These are phyloP conservation scores for Stellera chamaejasme DNA, from an alignment of 345 rosid species.

Conservation along the genomic window DNA sequence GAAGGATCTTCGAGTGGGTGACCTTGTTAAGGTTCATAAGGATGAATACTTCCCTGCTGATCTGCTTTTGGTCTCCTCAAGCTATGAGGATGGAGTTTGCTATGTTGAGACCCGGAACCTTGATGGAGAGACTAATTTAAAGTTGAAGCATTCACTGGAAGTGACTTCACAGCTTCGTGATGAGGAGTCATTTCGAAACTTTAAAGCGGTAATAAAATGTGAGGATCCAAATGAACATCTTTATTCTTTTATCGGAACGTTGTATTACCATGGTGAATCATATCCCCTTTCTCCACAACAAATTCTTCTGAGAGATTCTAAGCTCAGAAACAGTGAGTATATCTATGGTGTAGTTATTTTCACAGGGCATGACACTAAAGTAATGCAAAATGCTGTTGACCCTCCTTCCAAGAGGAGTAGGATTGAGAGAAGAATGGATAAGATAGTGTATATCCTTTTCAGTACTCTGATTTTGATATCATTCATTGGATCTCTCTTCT, in stretches of 20 bases:
- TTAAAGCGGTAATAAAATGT: constrained; percentile 48
- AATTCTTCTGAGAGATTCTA: constrained; percentile 81
- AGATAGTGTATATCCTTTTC: constrained; percentile 77
- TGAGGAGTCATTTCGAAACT: constrained; percentile 33
- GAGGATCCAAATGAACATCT: constrained; percentile 88
- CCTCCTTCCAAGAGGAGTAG: constrained; percentile 93
- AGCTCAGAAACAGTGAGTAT: constrained; percentile 64
- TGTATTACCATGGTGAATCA: constrained; percentile 23
- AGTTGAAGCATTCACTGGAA: constrained; percentile 68
- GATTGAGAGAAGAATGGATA: constrained; percentile 87
- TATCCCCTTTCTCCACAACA: constrained; percentile 63
- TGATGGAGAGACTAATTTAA: constrained; percentile 90
- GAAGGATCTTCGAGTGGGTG: constrained; percentile 76
- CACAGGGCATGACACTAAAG: constrained; percentile 93
- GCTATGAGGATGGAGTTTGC: constrained; percentile 68
- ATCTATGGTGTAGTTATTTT: constrained; percentile 67
- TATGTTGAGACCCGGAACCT: constrained; percentile 94
- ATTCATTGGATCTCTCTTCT: constrained; percentile 54
- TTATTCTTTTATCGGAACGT: constrained; percentile 69
- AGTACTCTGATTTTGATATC: constrained; percentile 59
- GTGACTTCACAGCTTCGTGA: constrained; percentile 29
- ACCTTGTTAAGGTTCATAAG: constrained; percentile 55
- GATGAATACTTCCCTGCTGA: constrained; percentile 93
- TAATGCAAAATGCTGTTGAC: constrained; percentile 81
- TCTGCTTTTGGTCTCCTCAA: constrained; percentile 77